Conservation (phyloP, 192 early-diverging fungal genomes). For the Phycomyces blakesleeanus region DNA sequence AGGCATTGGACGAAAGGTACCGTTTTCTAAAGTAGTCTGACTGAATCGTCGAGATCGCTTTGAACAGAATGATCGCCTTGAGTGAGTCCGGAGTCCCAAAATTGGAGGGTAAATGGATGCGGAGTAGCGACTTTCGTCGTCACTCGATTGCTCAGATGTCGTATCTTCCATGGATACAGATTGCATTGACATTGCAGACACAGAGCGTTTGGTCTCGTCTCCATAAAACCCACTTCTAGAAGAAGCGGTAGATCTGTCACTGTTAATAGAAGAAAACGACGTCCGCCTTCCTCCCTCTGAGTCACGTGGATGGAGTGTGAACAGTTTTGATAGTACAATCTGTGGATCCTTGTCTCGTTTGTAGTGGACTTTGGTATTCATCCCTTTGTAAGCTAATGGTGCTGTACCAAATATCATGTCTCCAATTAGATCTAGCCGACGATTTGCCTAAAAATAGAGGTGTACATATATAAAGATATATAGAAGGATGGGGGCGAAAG, state of each 20-base stretch:
- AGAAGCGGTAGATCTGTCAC: slow-evolving; percentile 38
- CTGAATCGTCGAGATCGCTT: slow-evolving; percentile 44
- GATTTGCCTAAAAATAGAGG: slow-evolving; percentile 13
- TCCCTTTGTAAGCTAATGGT: slow-evolving; percentile 49
- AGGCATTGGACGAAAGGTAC: slow-evolving; percentile 51
- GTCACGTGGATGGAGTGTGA: slow-evolving; percentile 34
- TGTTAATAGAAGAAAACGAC: slow-evolving; percentile 41
- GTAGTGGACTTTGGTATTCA: slow-evolving; percentile 44
- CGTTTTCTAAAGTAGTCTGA: slow-evolving; percentile 56
- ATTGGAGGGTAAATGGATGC: slow-evolving; percentile 31
- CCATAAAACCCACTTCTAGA: slow-evolving; percentile 6
- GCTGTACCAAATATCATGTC: slow-evolving; percentile 54
- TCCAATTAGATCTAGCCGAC: slow-evolving; percentile 37
- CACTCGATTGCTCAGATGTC: slow-evolving; percentile 28
- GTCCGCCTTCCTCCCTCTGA: slow-evolving; percentile 26
- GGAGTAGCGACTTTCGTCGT: slow-evolving; percentile 22
- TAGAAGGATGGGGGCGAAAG: no score
- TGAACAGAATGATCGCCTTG: slow-evolving; percentile 28
- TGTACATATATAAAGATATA: neutral
- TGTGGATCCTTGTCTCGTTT: slow-evolving; percentile 36
- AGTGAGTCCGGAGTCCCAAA: slow-evolving; percentile 22
- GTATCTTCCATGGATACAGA: slow-evolving; percentile 8
- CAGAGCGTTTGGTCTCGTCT: neutral
- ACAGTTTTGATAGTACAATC: slow-evolving; percentile 40
- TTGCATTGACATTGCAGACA: slow-evolving; percentile 2